These are phyloP conservation scores for Venturia pyrina DNA, from an alignment of 2,329 filamentous ascomycete species.

Conservation along the genomic window DNA sequence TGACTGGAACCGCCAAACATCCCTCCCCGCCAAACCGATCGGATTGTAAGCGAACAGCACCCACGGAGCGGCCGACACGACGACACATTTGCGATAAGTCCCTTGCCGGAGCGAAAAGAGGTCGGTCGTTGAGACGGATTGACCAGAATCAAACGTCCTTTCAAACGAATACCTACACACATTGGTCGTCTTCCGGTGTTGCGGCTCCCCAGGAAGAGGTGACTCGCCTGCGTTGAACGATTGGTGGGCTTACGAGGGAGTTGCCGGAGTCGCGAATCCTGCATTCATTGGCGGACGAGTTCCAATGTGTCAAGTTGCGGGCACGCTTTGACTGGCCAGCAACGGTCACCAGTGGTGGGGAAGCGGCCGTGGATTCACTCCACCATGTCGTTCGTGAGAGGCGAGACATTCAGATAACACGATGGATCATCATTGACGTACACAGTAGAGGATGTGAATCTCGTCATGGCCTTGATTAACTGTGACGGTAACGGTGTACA, in stretches of 20 bases:
- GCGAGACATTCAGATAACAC: not conserved
- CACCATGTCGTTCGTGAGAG: not conserved
- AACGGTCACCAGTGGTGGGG: not conserved
- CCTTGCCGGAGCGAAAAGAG: not conserved
- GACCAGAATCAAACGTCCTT: not conserved
- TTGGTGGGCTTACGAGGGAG: not conserved
- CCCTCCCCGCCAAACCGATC: not conserved
- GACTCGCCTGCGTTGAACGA: not conserved
- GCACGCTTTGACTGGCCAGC: not conserved
- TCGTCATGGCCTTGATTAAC: not conserved
- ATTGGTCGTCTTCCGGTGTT: not conserved
- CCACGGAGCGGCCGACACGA: not conserved
- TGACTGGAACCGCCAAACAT: not conserved
- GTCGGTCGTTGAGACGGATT: not conserved
- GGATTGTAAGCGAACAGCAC: not conserved
- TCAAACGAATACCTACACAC: not conserved
- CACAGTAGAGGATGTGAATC: too few relatives aligned
- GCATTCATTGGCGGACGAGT: not conserved
- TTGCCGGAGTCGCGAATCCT: not conserved
- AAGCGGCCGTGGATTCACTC: not conserved
- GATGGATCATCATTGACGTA: too few relatives aligned
- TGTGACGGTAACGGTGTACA: not conserved
- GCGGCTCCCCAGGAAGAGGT: not conserved
- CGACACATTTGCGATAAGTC: not conserved
- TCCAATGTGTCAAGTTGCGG: slow-evolving; percentile 1